Conservation (phyloP, 805 yeast genomes). For the Yarrowia sp. region DNA sequence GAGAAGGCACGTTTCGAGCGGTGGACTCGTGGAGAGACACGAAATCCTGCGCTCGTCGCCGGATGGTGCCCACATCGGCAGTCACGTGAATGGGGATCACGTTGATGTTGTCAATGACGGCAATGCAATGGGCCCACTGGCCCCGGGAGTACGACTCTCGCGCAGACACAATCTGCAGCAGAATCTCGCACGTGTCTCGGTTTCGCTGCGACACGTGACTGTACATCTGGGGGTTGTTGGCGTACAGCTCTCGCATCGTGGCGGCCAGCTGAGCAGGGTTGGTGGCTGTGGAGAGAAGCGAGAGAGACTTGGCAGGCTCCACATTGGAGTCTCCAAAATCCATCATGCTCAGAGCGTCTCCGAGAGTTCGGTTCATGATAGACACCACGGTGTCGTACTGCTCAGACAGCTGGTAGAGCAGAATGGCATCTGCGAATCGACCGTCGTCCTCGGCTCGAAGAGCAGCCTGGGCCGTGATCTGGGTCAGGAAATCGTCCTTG, state of each 20-base stretch:
- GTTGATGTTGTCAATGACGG: conserved; percentile 63
- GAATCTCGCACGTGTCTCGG: conserved; percentile 67
- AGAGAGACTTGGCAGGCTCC: conserved; percentile 61
- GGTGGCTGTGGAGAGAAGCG: conserved; percentile 48
- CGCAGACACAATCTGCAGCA: conserved; percentile 72
- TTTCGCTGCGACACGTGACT: conserved; percentile 61
- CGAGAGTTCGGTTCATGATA: conserved; percentile 74
- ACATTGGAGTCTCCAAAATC: conserved; percentile 51
- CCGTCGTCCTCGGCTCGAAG: conserved; percentile 90
- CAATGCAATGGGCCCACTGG: conserved; percentile 66
- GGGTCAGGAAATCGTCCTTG: conserved; percentile 65
- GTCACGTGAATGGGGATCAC: conserved; percentile 65
- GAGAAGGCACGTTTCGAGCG: conserved; percentile 77
- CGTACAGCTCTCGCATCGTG: conserved; percentile 52
- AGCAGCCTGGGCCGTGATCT: conserved; percentile 86
- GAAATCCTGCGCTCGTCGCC: conserved; percentile 74
- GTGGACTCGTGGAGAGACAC: conserved; percentile 70
- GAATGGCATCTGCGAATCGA: conserved; percentile 79
- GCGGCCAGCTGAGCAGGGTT: conserved; percentile 53
- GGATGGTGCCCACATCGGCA: conserved; percentile 60
- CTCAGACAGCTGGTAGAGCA: conserved; percentile 85
- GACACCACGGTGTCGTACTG: conserved; percentile 82
- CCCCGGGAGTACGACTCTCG: conserved; percentile 63
- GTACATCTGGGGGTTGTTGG: conserved; percentile 65
- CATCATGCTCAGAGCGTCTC: conserved; percentile 75